Base-by-base conservation (phyloP, 805 yeast species). In the Tetrapisispora nanseiensis region DNA sequence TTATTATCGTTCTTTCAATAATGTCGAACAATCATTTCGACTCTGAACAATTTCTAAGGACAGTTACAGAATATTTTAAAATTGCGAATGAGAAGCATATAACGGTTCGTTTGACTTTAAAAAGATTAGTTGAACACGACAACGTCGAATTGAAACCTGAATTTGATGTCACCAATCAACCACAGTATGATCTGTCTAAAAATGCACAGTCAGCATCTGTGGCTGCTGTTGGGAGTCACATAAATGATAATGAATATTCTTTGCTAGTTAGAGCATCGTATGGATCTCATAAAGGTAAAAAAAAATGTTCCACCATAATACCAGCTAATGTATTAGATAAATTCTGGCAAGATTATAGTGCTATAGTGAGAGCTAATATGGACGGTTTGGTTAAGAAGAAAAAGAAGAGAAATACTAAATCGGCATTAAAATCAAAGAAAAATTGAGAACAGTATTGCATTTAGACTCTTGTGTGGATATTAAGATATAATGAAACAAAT, bases 331-430 rank as follows among this genome's bases (percentile, higher is more conserved):
- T 73, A 3, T 66, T 89, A 49, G 85, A 80, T 48, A 59, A 67
- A 45, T 89, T 89, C 59, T 89, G 96, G 96, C 59, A 62, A 33
- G 78, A 77, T 21, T 89, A 87, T 62, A 65, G 85, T 1, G 77
- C 76, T 33, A 74, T 74, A 0, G 69, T 87, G 43, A 87, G 85
- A 57, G 57, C 69, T 19, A 89, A 92, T 4, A 76, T 84, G 61
- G 66, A 67, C 3, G 95, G 95, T 1, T 70, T 89, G 60, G 74
- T 78, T 57, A 85, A 82, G 74, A 86, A 85, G 67, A 86, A 83
- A 46, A 86, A 85, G 66, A 79, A 76, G 67, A 70, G 72, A 24
- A 30, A 6, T 23, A 22, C 23, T 7, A 29, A 37, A 23, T 57
- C 71, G 69, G 65, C 26, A 29, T 22, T 18, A 27, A 37, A 37